Base-by-base conservation (phyloP, 495 filamentous ascomycete species). In the Neurospora sublineolata region DNA sequence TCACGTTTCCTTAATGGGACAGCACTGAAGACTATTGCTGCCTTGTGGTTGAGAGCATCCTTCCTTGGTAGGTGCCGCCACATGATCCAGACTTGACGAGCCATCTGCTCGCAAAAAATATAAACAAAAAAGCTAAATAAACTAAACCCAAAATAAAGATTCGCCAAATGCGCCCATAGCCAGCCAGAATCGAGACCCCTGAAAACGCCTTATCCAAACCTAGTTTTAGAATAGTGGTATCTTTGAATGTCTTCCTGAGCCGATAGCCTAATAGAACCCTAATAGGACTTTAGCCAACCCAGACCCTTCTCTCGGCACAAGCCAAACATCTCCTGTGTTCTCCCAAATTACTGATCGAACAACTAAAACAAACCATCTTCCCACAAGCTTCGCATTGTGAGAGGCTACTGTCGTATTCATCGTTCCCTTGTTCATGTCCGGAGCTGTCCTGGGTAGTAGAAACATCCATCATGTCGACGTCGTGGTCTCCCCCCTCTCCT, bases 321-420 rank as follows among this genome's bases (percentile, higher is more conserved):
- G 73, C 76, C 69, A 85, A 44, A 70, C 84, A 86, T n/a, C 78
- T 74, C 23, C 82, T 76, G 41, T 83, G 76, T 71, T 84, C 79
- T 23, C 82, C 82, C 0, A 86, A 75, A 64, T 83, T 83, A 71
- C 80, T 84, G 69, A 85, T 77, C 4, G 83, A 85, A 74, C 84
- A 86, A 70, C 82, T 80, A 68, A 80, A 84, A 76, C 84, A 86
- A 58, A 85, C 81, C 11, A 77, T 70, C 75, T 85, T 85, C 33
- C 82, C 75, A 67, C 84, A 86, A 3, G 77, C 80, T 2, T 72
- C 75, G 58, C 83, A 85, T 33, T 18, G 52, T 7, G 52, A 60
- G 1, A 60, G 33, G 52, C 52, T 33, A 60, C 52, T 60, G 72
- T 69, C 41, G 69, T 77, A 71, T 3, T 73, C 76, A 3, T 74